Base-by-base conservation (phyloP, 1,284 basidiomycete species). In the Apiotrichum gracile region DNA sequence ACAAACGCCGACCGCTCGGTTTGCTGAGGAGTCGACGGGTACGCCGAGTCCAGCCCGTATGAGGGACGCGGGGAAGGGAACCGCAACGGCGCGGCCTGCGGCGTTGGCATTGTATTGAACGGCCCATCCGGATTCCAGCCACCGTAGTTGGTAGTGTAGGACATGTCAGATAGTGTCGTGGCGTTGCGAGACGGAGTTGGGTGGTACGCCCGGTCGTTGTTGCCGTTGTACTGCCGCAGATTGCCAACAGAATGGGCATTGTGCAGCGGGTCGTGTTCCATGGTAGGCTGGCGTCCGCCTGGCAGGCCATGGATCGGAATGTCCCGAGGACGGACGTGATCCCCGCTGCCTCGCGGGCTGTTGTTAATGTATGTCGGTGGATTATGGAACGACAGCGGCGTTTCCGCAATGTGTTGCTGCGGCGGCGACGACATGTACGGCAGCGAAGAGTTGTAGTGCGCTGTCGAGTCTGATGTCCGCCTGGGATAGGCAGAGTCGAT, bases 1-100 rank as follows among this genome's bases (percentile, higher is more conserved):
- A 14, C 5, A 10, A 31, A 14, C 12, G 31, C 12, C 31, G 31
- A 14, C 5, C 31, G 31, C 31, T 31, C 31, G 31, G 31, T 14
- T 13, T 31, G 31, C 31, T n/a, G n/a, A n/a, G n/a, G n/a, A n/a
- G 14, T 19, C 7, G 26, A n/a, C 41, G 14, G 41, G 25, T 2
- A 10, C 22, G 9, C 26, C 26, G 47, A 27, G 21, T 48, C 47
- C 4, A 40, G 40, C 5, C 24, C 22, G 47, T 47, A 39, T 0
- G 57, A 52, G 8, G 58, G 48, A 14, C 66, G 62, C 1, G 65
- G 58, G 17, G 64, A 57, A 8, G 48, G 48, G 40, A 49, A 49
- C 31, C 26, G 24, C 31, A 49, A 40, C 19, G 29, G 14, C 17
- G 41, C 26, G n/a, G n/a, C n/a, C n/a, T n/a, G n/a, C n/a, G n/a